Base-by-base conservation (phyloP, 2,329 filamentous ascomycete species). In the Pseudocercospora crystallina region DNA sequence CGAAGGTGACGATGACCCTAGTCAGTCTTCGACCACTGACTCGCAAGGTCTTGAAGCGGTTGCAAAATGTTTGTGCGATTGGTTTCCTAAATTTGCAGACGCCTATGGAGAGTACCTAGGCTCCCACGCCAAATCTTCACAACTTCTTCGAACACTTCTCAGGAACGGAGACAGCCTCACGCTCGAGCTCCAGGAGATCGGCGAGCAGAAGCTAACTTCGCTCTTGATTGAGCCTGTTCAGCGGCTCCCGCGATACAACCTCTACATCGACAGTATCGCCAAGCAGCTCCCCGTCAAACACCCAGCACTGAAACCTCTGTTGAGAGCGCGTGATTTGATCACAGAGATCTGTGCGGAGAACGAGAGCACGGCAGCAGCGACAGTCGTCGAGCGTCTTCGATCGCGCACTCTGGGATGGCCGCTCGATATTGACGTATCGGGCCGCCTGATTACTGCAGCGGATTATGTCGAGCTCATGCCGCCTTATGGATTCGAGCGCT, bases 331-430 rank as follows among this genome's bases (percentile, higher is more conserved):
- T 59, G 94, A 97, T 68, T 88, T 96, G 46, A 90, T 99, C 59
- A 90, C 91, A 14, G 94, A 95, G 47, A 99, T 99, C 37, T 99
- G 94, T 71, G 95, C 92, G 12, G 85, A 96, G 73, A 92, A 96
- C 62, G 79, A 87, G 73, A 66, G 77, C 70, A 72, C 76, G 2
- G 86, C 89, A 63, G 87, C 90, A 60, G 84, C 85, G 8, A 87
- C 89, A 59, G 78, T 89, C 38, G 80, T 86, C 31, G 86, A 84
- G 59, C 84, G 88, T 36, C 74, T 96, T 41, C 59, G 58, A 4
- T 47, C 61, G 26, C 56, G 58, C n/a, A 64, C 63, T 4, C 37
- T 57, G 10, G 62, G 53, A 10, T 68, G 65, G 65, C 64, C 65
- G 2, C 31, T 53, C 7, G 65, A 66, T 20, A 59, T 62, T 36